These are phyloP conservation scores for Martensiomyces pterosporus DNA, from an alignment of 192 early-diverging fungal genomes.

Conservation along the genomic window DNA sequence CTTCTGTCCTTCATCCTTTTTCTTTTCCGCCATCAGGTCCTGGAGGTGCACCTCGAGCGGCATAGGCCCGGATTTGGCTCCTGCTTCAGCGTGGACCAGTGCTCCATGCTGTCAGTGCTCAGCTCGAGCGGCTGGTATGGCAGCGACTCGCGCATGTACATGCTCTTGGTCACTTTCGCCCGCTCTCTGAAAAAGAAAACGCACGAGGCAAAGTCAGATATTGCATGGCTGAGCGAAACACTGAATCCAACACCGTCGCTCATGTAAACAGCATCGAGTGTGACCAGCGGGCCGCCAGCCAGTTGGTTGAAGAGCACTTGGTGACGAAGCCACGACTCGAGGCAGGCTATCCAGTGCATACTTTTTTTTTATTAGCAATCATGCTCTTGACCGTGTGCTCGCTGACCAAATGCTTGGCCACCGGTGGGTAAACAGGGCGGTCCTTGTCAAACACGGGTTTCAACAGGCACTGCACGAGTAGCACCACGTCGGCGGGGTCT, in stretches of 20 bases:
- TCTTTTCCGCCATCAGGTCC: too few species aligned
- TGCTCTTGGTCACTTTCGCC: constrained; percentile 5
- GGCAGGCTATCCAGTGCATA: constrained; percentile 16
- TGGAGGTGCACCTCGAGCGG: too few species aligned
- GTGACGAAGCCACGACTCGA: neutral
- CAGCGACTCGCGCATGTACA: neutral
- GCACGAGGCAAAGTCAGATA: constrained; percentile 11
- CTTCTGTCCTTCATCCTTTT: too few species aligned
- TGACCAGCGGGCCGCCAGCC: constrained; percentile 19
- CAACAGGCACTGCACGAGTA: too few species aligned
- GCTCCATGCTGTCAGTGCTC: constrained; percentile 8
- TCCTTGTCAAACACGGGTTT: neutral
- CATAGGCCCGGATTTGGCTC: too few species aligned
- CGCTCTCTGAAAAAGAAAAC: constrained; percentile 8
- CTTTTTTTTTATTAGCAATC: constrained; percentile 6
- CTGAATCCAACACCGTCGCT: constrained; percentile 22
- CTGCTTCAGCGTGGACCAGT: too few species aligned
- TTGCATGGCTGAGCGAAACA: constrained; percentile 14
- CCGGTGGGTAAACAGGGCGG: constrained; percentile 2
- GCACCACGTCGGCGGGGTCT: neutral
- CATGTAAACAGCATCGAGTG: constrained; percentile 25
- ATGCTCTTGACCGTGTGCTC: too few species aligned
- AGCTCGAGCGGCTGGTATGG: neutral
- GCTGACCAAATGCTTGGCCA: constrained; percentile 6
- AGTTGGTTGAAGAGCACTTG: constrained; percentile 8